Conservation (phyloP, 345 rosid species). For the Camelina laxa region DNA sequence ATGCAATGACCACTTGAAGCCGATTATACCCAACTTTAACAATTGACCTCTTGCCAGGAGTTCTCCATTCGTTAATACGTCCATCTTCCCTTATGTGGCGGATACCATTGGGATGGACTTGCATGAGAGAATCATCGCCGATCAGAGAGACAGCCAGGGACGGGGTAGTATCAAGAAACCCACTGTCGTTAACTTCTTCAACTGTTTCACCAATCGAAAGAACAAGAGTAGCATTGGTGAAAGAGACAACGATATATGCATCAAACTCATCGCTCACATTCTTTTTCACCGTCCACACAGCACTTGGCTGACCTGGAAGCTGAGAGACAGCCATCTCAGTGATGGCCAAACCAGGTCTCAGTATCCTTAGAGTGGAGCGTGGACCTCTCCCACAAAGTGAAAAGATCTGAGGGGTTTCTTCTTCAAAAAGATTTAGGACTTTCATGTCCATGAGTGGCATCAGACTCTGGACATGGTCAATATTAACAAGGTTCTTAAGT, state of each 20-base stretch:
- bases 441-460: constrained; percentile 99
- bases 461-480: constrained; percentile 94
- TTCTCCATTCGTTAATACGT: constrained; percentile 97
- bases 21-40: constrained; percentile 98
- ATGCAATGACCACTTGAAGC: constrained; percentile 92
- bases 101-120: constrained; percentile 97
- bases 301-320: constrained; percentile 99
- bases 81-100: constrained; percentile 98
- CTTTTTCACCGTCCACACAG: constrained; percentile 99
- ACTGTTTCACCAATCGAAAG: constrained; percentile 99
- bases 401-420: constrained; percentile 94
- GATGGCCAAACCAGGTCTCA: constrained; percentile 94
- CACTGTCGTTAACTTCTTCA: constrained; percentile 97
- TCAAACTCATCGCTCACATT: constrained; percentile 88
- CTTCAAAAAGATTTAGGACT: constrained; percentile 87
- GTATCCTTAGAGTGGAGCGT: constrained; percentile 87
- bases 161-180: constrained; percentile 97
- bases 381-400: constrained; percentile 96
- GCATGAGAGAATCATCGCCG: constrained; percentile 97
- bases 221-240: constrained; percentile 93
- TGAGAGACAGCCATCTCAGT: constrained; percentile 99
- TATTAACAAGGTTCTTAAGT: constrained; percentile 89
- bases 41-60: constrained; percentile 98
- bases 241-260: constrained; percentile 97
- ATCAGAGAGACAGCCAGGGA: constrained; percentile 87